A percentile compares a stretch with the other conserved stretches of the same genome.
Conservation (phyloP, 768 basidiomycete genomes). For the Sporobolomyces pararoseus region DNA sequence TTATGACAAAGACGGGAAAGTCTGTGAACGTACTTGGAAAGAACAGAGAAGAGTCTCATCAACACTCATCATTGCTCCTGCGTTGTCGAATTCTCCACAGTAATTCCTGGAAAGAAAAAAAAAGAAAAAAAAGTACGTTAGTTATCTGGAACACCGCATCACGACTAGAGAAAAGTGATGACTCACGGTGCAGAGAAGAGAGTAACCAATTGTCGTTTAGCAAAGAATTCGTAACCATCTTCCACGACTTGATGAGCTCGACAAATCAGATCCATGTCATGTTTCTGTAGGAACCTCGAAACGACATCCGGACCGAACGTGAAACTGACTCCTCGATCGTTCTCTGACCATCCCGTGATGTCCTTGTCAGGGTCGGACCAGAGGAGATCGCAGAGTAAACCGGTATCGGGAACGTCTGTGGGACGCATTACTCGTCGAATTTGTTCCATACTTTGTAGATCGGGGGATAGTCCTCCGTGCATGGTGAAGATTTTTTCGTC, state of each 20-base stretch:
- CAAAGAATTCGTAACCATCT: constrained; percentile 98
- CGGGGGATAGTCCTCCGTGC: constrained; percentile 96
- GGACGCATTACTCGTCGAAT: constrained; percentile 98
- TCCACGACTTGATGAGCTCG: constrained; percentile 99
- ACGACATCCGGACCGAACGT: constrained; percentile 99
- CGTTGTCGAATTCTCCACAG: constrained; percentile 87
- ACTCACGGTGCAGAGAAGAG: constrained; percentile 82
- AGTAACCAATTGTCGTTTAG: constrained; percentile 93
- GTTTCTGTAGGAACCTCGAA: constrained; percentile 95
- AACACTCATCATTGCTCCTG: constrained; percentile 99
- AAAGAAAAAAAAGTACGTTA: too few relatives aligned
- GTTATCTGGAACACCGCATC: too few relatives aligned
- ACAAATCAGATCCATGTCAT: constrained; percentile 99
- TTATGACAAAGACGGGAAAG: not conserved
- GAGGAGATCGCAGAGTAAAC: constrained; percentile 87
- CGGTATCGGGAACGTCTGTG: constrained; percentile 97
- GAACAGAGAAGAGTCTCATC: constrained; percentile 96
- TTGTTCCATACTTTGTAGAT: constrained; percentile 99
- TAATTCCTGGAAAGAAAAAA: constrained; percentile 33
- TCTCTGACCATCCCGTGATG: constrained; percentile 99
- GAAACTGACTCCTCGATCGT: constrained; percentile 97
- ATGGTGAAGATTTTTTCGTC: constrained; percentile 99
- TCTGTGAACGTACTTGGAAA: constrained; percentile 69
- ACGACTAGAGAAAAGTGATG: too few relatives aligned
- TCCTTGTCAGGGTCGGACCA: constrained; percentile 99